These are phyloP conservation scores for Colletotrichum higginsianum DNA, from an alignment of 2,329 filamentous ascomycete genomes.

Conservation along the genomic window DNA sequence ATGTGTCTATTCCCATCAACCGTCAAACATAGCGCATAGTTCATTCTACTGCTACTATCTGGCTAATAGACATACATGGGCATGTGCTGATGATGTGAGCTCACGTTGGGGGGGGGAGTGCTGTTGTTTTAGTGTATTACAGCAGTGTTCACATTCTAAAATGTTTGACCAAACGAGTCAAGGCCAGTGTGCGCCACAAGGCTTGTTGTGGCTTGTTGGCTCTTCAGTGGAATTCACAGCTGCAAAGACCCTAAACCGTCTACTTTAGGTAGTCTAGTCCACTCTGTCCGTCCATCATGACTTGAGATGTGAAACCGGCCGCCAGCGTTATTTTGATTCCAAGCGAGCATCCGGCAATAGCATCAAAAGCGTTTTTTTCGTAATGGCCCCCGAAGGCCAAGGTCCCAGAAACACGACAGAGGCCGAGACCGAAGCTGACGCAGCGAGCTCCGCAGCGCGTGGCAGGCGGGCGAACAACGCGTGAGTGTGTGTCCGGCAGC, in stretches of 20 bases:
- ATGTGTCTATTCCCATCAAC: neutral
- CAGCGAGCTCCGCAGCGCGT: neutral
- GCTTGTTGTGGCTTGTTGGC: neutral
- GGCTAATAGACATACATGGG: too few relatives aligned
- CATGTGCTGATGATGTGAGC: too few relatives aligned
- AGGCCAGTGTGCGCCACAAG: neutral
- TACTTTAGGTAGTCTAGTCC: too few relatives aligned
- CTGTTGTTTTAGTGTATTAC: neutral
- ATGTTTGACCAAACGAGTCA: neutral
- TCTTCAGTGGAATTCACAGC: neutral
- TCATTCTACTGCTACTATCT: neutral
- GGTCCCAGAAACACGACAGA: constrained; percentile 9
- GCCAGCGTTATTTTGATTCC: neutral
- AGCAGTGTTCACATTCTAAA: neutral
- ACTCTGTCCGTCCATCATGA: too few relatives aligned
- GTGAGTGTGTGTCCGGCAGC: neutral
- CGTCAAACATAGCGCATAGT: neutral
- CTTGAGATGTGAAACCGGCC: too few relatives aligned
- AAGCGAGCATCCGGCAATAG: neutral
- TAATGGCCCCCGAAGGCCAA: constrained; percentile 3
- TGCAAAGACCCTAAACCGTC: neutral
- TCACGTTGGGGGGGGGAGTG: too few relatives aligned
- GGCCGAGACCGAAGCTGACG: constrained; percentile 1
- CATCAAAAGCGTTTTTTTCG: neutral
- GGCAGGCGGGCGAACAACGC: constrained; percentile 22